Base-by-base conservation (phyloP, 208 protist genomes). In the Crithidia acanthocephali region DNA sequence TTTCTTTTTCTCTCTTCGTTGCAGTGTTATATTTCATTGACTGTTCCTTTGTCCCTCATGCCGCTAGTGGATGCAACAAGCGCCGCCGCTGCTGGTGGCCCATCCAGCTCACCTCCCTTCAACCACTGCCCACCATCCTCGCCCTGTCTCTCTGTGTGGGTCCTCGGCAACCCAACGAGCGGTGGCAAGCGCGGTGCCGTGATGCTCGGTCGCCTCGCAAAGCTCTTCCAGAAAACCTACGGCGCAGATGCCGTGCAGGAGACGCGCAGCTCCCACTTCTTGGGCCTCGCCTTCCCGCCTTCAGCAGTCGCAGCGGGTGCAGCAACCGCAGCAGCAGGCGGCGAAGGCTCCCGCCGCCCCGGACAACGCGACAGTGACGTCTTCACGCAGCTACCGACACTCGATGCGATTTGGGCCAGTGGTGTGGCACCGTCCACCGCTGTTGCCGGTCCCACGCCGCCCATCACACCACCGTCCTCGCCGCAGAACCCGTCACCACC, bases 101-200 rank as follows among this genome's bases (percentile, higher is more conserved):
- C 7, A 8, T 44, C 42, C 2, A 22, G 9, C 8, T 20, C 30
- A 30, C 60, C 4, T 42, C 45, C 18, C 2, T 23, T 1, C 27
- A 0, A n/a, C 18, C 4, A 7, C 18, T 9, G 25, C 33, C 1
- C 23, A 18, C 30, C 32, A 20, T 15, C 62, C 18, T 33, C 47
- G 2, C 45, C 33, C 0, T 58, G 48, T n/a, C 62, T 68, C 50
- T 68, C 15, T 2, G 65, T 88, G 13, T 92, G 85, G 83, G 35
- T 92, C 11, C 79, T 95, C 44, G 83, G 70, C 35, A 91, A 95
- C 60, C 82, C 85, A 8, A 77, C 57, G 33, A 92, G 89, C 33
- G 89, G 85, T 4, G 86, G 86, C 2, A 53, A 58, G 50, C 62
- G 59, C 2, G 66, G 66, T 18, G 77, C 59, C 1, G 45, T 40